Percentiles rank a stretch among this genome's conserved stretches.
Conservation (phyloP, 2,329 filamentous ascomycete species). For the Cercospora sojina region DNA sequence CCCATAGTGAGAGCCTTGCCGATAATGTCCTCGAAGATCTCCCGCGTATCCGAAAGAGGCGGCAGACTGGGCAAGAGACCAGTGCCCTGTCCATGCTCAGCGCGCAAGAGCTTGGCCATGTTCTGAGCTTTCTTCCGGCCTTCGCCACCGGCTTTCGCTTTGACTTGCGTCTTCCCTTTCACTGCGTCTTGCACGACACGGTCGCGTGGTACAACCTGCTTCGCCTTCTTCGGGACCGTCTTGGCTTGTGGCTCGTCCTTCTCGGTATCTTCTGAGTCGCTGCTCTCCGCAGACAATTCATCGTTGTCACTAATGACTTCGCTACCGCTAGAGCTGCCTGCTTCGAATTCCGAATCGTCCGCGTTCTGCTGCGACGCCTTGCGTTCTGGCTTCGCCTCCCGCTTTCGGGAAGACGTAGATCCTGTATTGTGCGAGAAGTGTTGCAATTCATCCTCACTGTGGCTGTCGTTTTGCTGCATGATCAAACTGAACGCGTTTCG, state of each 20-base stretch:
- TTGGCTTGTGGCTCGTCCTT: not conserved
- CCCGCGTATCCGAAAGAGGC: slow-evolving; percentile 48
- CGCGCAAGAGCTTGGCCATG: not conserved
- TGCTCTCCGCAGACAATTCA: not conserved
- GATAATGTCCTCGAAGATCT: slow-evolving; percentile 54
- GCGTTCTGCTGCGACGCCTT: not conserved
- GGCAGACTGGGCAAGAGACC: slow-evolving; percentile 40
- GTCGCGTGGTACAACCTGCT: not conserved
- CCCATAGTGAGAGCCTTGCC: slow-evolving; percentile 35
- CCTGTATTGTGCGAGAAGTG: not conserved
- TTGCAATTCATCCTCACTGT: slow-evolving; percentile 1
- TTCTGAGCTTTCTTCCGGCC: not conserved
- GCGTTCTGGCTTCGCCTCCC: not conserved
- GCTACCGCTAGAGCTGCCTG: not conserved
- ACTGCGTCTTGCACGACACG: not conserved
- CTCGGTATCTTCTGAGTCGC: not conserved
- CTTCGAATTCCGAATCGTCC: not conserved
- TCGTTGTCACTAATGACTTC: not conserved
- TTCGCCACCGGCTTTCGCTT: not conserved
- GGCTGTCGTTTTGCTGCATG: not conserved
- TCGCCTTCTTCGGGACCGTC: not conserved
- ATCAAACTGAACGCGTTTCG: slow-evolving; percentile 2
- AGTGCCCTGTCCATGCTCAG: not conserved
- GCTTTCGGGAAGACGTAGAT: not conserved
- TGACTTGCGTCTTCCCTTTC: too few species aligned